A percentile compares a stretch with the other conserved stretches of the same genome.
These are phyloP conservation scores for Penicillium expansum DNA, from an alignment of 2,329 filamentous ascomycete species.

Conservation along the genomic window DNA sequence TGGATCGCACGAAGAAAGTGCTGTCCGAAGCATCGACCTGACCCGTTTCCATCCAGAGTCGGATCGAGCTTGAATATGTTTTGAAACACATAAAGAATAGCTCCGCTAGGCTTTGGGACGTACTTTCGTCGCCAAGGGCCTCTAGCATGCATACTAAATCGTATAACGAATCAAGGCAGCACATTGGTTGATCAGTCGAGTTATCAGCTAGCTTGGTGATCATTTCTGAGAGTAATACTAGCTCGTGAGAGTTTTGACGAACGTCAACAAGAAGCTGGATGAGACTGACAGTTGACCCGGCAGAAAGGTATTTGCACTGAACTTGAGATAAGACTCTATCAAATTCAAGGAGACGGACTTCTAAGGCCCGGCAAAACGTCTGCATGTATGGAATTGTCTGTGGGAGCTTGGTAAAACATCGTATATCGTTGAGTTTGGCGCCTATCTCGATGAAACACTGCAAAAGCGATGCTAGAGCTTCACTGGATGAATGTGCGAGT, in stretches of 20 bases:
- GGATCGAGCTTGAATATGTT: slow-evolving; percentile 76
- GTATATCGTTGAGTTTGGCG: slow-evolving; percentile 47
- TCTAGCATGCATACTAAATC: slow-evolving; percentile 68
- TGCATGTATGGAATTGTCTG: slow-evolving; percentile 63
- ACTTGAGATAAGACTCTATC: slow-evolving; percentile 58
- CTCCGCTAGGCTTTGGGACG: slow-evolving; percentile 62
- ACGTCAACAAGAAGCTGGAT: slow-evolving; percentile 61
- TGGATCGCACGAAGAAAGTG: slow-evolving; percentile 71
- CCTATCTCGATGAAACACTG: slow-evolving; percentile 51
- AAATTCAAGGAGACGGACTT: slow-evolving; percentile 56
- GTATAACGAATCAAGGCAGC: slow-evolving; percentile 76
- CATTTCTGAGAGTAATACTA: slow-evolving; percentile 61
- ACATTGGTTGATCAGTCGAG: slow-evolving; percentile 55
- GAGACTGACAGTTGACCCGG: slow-evolving; percentile 62
- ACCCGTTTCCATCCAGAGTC: slow-evolving; percentile 80
- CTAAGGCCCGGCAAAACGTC: slow-evolving; percentile 65
- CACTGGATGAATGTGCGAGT: slow-evolving; percentile 34
- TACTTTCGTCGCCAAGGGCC: slow-evolving; percentile 60
- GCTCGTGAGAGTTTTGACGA: slow-evolving; percentile 51
- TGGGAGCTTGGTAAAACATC: slow-evolving; percentile 47
- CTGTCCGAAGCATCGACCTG: slow-evolving; percentile 63
- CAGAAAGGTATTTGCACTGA: slow-evolving; percentile 60
- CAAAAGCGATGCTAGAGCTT: slow-evolving; percentile 33
- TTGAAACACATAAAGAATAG: slow-evolving; percentile 80
- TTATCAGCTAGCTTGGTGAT: slow-evolving; percentile 55